Conservation (phyloP, 2,329 filamentous ascomycete species). For the Monilinia vaccinii-corymbosi region DNA sequence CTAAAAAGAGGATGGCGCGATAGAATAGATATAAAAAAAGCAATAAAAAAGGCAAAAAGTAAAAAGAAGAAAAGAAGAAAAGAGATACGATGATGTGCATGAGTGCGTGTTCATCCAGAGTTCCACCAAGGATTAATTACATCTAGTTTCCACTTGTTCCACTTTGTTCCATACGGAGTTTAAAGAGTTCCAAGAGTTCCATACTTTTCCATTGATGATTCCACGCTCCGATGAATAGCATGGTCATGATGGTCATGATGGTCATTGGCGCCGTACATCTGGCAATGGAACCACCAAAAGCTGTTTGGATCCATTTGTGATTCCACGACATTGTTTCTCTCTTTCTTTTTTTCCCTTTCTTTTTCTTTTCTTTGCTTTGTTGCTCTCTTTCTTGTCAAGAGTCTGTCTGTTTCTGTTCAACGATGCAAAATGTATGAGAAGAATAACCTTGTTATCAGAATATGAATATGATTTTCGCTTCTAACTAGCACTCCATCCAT, state of each 20-base stretch:
- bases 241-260: no score
- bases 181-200: no score
- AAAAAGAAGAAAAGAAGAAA: neutral
- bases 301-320: neutral
- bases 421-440: no score
- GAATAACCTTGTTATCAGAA: no score
- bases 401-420: no score
- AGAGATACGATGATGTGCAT: slow-evolving; percentile 1
- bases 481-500: no score
- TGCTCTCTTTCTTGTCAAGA: no score
- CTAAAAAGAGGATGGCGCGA: no score
- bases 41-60: neutral
- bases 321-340: neutral
- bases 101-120: neutral
- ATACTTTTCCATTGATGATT: neutral
- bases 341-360: neutral
- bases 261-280: neutral
- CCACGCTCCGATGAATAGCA: neutral
- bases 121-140: slow-evolving; percentile 2
- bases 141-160: neutral
- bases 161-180: slow-evolving; percentile 7
- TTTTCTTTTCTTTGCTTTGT: neutral
- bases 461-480: no score
- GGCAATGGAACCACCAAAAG: neutral
- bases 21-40: no score